Evolutionary conservation across 169 alveolate species (phyloP).

Genomic region (Cyclospora cayetanensis): DNA sequence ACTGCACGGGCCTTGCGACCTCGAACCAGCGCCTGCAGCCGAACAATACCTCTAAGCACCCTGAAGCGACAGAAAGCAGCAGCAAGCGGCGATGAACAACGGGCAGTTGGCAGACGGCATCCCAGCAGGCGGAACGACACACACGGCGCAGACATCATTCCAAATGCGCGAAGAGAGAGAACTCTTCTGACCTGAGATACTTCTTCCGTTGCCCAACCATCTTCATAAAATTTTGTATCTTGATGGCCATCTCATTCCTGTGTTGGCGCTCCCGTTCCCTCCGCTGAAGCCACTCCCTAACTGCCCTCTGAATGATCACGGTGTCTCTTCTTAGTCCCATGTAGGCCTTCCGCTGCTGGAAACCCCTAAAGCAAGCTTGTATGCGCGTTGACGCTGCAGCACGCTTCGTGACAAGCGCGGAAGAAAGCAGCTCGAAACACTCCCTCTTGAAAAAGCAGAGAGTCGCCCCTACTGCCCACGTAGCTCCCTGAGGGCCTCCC

Average conservation of each 20-base stretch:
- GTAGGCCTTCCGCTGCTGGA: not conserved
- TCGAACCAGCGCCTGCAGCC: constrained; percentile 32
- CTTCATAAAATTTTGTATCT: not conserved
- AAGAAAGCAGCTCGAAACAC: constrained; percentile 11
- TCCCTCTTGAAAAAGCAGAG: constrained; percentile 69
- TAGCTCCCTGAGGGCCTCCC: not conserved
- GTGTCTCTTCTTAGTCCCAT: not conserved
- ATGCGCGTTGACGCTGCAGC: constrained; percentile 73
- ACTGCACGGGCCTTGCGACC: not conserved
- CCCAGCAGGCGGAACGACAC: not conserved
- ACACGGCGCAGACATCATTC: not conserved
- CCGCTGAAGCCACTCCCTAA: not conserved
- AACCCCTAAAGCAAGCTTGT: constrained; percentile 75
- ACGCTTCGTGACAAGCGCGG: constrained; percentile 52
- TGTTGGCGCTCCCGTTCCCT: not conserved
- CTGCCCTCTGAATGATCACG: not conserved
- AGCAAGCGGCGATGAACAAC: not conserved
- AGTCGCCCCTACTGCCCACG: constrained; percentile 75
- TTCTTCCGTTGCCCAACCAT: not conserved
- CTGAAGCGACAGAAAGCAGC: not conserved
- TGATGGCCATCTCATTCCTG: not conserved
- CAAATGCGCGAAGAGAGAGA: not conserved
- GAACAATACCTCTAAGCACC: not conserved
- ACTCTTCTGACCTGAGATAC: not conserved
- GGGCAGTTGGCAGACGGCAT: not conserved